Base-by-base conservation (phyloP, 192 early-diverging fungal species). In the Umbelopsis vinacea region DNA sequence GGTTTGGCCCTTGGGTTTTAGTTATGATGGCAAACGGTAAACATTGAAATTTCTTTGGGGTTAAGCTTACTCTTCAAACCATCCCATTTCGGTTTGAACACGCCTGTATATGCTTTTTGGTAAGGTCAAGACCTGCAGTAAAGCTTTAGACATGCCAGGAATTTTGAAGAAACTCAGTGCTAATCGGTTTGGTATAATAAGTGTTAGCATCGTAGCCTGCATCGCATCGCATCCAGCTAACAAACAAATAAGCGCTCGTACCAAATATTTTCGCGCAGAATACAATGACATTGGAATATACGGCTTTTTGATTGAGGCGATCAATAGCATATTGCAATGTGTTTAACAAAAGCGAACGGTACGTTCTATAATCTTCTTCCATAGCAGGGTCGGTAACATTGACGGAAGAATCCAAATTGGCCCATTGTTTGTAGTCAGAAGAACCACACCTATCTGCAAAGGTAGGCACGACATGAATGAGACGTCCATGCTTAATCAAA, bases 231-330 rank as follows among this genome's bases (percentile, higher is more conserved):
- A n/a, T 50, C 46, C 5, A 4, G 15, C 11, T n/a, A 10, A 10
- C 14, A 10, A 50, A 17, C 5, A 50, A 17, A 50, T 19, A 21
- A n/a, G 11, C n/a, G 17, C 40, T 8, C 17, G 55, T 72, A 76
- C 74, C 82, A 50, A 86, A 73, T 46, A 86, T 80, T 47, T 82
- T 79, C 68, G 82, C 84, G 53, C 82, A 83, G 66, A 86, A 86
- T 1, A 76, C 79, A 23, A 86, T 83, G 22, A 83, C 78, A 43
- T 86, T 83, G 0, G 82, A 82, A 26, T 82, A 82, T 1, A 86
- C 80, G 12, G 77, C 82, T 35, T 77, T 81, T 47, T 84, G 74
- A 53, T 81, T 84, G 40, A 84, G 52, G 6, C 72, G 46, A 43
- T 81, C 77, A 60, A 84, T 77, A 9, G 77, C 82, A 57, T 84